Base-by-base conservation (phyloP, 306 rosid species). In the Lithocarpus polystachyus region DNA sequence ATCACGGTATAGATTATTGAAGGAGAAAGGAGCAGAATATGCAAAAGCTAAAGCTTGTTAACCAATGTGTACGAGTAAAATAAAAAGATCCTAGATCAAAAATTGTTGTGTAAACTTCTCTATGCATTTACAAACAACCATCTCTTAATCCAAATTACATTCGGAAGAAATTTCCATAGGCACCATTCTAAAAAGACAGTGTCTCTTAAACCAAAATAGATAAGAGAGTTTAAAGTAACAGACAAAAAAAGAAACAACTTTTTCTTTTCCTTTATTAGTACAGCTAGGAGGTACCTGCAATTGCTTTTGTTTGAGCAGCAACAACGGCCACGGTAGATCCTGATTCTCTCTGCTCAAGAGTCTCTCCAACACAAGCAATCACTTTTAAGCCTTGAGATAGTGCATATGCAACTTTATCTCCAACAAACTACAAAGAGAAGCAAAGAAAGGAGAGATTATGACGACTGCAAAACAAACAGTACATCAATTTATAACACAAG, bases 321-420 rank as follows among this genome's bases (percentile, higher is more conserved):
- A 92, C 95, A 83, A 92, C 90, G 35, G 86, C 70, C 71, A 76
- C 1, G 3, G 97, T 92, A 19, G 85, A 69, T 73, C 93, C 92
- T 28, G 97, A 84, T 87, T 92, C 93, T 59, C 95, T 90, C 82
- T 92, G 92, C 29, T 92, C 93, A 75, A 92, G 97, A 77, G 97
- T 92, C 90, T 92, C 97, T 35, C 97, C 97, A 14, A 92, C 89
- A 84, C 97, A 92, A 31, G 97, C 97, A 52, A 92, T 92, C 80
- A 92, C 97, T 89, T 92, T 92, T 88, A 89, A 62, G 61, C 93
- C 93, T 83, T 75, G 92, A 54, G 96, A 81, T 77, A 92, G 89
- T 72, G 98, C 97, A 86, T 90, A 92, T 24, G 92, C 94, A 86
- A 94, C 98, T 82, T 94, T 94, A 33, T 94, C 94, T 40, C 80